phyloP scores from a whole-genome alignment of 2,329 filamentous ascomycete species.

The Trichoderma breve region DNA sequence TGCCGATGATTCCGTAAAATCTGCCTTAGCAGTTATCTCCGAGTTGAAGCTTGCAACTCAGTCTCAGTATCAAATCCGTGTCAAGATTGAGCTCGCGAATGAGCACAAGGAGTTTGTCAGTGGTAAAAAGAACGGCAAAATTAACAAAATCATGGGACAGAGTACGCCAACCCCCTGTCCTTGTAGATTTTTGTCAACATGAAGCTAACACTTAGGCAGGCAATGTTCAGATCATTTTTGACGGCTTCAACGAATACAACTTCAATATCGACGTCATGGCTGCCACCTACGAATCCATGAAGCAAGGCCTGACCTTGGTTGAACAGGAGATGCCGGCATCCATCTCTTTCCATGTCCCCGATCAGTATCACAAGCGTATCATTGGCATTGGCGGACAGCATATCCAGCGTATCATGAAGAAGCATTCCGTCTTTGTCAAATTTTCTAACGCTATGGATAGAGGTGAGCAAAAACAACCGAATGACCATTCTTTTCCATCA shows the following conservation, averaged over 20 bases:
- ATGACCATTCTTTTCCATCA: slow-evolving; percentile 10
- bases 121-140: slow-evolving; percentile 99
- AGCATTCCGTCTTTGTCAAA: slow-evolving; percentile 99
- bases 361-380: slow-evolving; percentile 99
- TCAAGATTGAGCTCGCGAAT: slow-evolving; percentile 98
- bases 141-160: slow-evolving; percentile 99
- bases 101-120: slow-evolving; percentile 99
- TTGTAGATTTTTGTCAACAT: background rate
- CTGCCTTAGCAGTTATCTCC: slow-evolving; percentile 89
- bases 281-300: slow-evolving; percentile 88
- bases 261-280: slow-evolving; percentile 99
- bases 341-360: slow-evolving; percentile 97
- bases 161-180: slow-evolving; percentile 45
- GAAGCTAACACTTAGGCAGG: slow-evolving; percentile 40
- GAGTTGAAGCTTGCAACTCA: slow-evolving; percentile 86
- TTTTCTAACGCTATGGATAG: slow-evolving; percentile 99
- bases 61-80: slow-evolving; percentile 86
- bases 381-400: slow-evolving; percentile 98
- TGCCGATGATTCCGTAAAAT: slow-evolving; percentile 93
- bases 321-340: slow-evolving; percentile 99
- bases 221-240: slow-evolving; percentile 98
- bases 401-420: slow-evolving; percentile 99
- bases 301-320: slow-evolving; percentile 85
- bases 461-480: slow-evolving; percentile 44
- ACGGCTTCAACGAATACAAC: slow-evolving; percentile 99